Evolutionary conservation across 352 stramenopile genomes (phyloP).

Genomic region (Phytophthora quininea): DNA sequence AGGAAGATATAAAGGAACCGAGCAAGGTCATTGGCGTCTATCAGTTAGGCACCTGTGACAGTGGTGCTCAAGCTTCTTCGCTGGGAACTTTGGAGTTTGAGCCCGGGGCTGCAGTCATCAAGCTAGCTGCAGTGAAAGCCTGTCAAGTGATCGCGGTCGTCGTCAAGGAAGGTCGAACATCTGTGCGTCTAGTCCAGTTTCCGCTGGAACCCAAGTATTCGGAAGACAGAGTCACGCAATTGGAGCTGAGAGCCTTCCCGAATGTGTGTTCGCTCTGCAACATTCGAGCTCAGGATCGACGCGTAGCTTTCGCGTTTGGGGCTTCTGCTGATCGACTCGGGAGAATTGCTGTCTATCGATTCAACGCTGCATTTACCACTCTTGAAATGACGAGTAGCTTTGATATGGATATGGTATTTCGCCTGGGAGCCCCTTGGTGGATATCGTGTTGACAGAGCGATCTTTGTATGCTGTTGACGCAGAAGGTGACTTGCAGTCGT

Average conservation of each 20-base stretch:
- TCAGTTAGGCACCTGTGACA: not conserved
- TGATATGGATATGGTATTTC: slow-evolving; percentile 19
- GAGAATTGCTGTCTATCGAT: slow-evolving; percentile 24
- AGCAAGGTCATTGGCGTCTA: slow-evolving; percentile 23
- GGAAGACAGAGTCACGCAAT: not conserved
- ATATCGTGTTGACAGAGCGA: slow-evolving; percentile 27
- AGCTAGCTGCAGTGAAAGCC: slow-evolving; percentile 22
- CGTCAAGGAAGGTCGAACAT: slow-evolving; percentile 16
- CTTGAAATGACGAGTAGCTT: slow-evolving; percentile 11
- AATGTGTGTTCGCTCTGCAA: slow-evolving; percentile 20
- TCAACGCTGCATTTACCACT: slow-evolving; percentile 27
- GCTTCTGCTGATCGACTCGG: slow-evolving; percentile 1
- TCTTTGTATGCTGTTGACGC: slow-evolving; percentile 22
- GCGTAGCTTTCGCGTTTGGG: slow-evolving; percentile 22
- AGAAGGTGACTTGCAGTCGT: slow-evolving; percentile 28
- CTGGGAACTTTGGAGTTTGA: slow-evolving; percentile 27
- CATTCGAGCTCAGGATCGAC: slow-evolving; percentile 20
- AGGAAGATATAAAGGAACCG: slow-evolving; percentile 26
- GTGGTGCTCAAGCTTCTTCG: not conserved
- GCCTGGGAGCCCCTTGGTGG: slow-evolving; percentile 11
- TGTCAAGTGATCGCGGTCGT: slow-evolving; percentile 14
- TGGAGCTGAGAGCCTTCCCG: slow-evolving; percentile 18
- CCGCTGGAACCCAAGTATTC: too few relatives aligned
- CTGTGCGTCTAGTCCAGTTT: slow-evolving; percentile 20
- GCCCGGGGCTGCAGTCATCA: slow-evolving; percentile 7